Percentiles rank a stretch among this genome's conserved stretches.
Conservation (phyloP, 2,329 filamentous ascomycete species). For the Escovopsis sp. region DNA sequence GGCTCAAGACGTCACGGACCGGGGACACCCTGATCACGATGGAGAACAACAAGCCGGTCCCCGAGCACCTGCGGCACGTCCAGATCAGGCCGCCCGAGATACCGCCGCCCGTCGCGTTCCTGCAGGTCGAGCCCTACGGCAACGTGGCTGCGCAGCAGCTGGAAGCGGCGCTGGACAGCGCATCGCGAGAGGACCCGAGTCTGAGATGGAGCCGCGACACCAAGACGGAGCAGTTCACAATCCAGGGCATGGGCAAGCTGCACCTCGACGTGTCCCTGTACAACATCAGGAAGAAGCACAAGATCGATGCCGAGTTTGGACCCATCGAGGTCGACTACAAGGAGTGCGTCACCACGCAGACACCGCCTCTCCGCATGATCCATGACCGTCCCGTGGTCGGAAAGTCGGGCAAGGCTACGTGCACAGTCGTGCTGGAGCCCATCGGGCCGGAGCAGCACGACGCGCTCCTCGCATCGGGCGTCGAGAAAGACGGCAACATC, state of each 20-base stretch:
- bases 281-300: constrained; percentile 76
- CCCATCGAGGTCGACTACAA: constrained; percentile 92
- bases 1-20: constrained; percentile 80
- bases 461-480: constrained; percentile 24
- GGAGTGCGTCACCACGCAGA: constrained; percentile 54
- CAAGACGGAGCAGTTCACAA: constrained; percentile 82
- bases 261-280: constrained; percentile 89
- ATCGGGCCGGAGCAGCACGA: constrained; percentile 29
- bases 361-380: constrained; percentile 40
- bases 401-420: constrained; percentile 63
- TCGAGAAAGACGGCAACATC: constrained; percentile 57
- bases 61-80: constrained; percentile 54
- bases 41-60: constrained; percentile 44
- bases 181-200: constrained; percentile 85
- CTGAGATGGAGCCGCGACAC: constrained; percentile 72
- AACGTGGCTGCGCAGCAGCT: constrained; percentile 68
- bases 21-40: constrained; percentile 83
- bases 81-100: constrained; percentile 81
- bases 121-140: constrained; percentile 74
- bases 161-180: constrained; percentile 57
- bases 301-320: constrained; percentile 73
- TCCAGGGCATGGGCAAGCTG: constrained; percentile 92
- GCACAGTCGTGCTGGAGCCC: constrained; percentile 53
- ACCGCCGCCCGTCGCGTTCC: constrained; percentile 88
- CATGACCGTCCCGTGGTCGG: constrained; percentile 73